Conservation (phyloP, 352 stramenopile species). For the Phytophthora quininea region DNA sequence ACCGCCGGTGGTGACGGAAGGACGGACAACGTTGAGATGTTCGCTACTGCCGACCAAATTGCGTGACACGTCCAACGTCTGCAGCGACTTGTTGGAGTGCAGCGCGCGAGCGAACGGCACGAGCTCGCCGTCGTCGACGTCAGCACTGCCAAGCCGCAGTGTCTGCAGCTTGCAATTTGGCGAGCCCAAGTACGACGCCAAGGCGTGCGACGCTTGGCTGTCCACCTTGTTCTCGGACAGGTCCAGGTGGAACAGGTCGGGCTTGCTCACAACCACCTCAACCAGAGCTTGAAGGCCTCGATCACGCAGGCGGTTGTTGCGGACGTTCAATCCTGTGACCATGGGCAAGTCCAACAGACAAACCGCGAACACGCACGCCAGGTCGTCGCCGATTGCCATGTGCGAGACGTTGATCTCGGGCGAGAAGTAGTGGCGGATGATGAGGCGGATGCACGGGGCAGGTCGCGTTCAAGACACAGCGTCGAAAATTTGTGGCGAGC, state of each 20-base stretch:
- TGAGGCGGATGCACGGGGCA: constrained; percentile 79
- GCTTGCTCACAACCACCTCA: constrained; percentile 71
- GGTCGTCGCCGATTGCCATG: constrained; percentile 82
- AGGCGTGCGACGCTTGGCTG: constrained; percentile 50
- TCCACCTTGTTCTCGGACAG: constrained; percentile 91
- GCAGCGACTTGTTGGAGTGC: constrained; percentile 77
- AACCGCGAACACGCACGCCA: constrained; percentile 68
- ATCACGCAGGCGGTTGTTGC: constrained; percentile 88
- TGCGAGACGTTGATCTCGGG: constrained; percentile 86
- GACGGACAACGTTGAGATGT: constrained; percentile 85
- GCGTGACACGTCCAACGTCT: constrained; percentile 73
- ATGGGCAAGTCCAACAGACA: constrained; percentile 77
- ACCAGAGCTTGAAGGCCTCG: constrained; percentile 74
- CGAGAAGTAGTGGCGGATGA: constrained; percentile 81
- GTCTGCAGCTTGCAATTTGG: constrained; percentile 65
- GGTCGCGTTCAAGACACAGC: constrained; percentile 74
- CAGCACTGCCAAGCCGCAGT: constrained; percentile 68
- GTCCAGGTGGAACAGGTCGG: constrained; percentile 78
- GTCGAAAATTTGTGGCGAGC: constrained; percentile 79
- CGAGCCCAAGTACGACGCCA: constrained; percentile 70
- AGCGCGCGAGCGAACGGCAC: constrained; percentile 73
- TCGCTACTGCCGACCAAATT: constrained; percentile 91
- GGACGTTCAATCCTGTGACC: constrained; percentile 79
- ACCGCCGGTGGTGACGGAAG: constrained; percentile 82
- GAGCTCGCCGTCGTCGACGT: constrained; percentile 87